Evolutionary conservation across 129 eudicot genomes (phyloP).

Genomic region (Kitagawia praeruptora): DNA sequence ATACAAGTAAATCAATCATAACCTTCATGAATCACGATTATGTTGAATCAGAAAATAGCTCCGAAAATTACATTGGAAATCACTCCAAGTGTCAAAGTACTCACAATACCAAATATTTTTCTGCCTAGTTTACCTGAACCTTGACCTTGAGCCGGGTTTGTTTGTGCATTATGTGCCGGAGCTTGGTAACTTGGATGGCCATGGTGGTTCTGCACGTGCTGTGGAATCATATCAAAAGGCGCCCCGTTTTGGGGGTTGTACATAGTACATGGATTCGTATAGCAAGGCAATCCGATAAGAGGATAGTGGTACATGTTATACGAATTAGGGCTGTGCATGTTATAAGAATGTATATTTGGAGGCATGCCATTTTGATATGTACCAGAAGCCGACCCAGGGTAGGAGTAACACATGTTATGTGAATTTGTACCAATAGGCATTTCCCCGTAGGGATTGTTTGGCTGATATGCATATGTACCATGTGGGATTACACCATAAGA

Average conservation of each 20-base stretch:
- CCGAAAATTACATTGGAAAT: constrained; percentile 7
- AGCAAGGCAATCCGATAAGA: not conserved
- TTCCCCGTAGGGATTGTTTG: too few relatives aligned
- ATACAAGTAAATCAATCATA: not conserved
- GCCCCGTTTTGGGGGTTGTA: not conserved
- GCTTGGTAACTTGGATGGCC: not conserved
- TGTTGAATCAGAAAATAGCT: too few relatives aligned
- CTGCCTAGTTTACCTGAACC: not conserved
- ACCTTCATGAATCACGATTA: not conserved
- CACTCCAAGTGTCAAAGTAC: not conserved
- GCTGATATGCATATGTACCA: too few relatives aligned
- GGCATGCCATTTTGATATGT: too few relatives aligned
- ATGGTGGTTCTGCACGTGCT: not conserved
- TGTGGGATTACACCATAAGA: too few relatives aligned
- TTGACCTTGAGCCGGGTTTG: not conserved
- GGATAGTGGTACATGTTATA: too few relatives aligned
- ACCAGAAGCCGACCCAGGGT: too few relatives aligned
- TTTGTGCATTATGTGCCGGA: too few relatives aligned
- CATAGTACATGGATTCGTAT: not conserved
- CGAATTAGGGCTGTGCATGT: not conserved
- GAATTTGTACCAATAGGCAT: too few relatives aligned
- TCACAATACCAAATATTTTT: not conserved
- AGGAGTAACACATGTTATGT: too few relatives aligned
- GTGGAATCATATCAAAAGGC: not conserved
- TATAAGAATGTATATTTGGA: not conserved